Evolutionary conservation across 1,139 yeast genomes (phyloP), one percentile per base, ranked within the genome.

Genomic region (Taphrina communis): DNA sequence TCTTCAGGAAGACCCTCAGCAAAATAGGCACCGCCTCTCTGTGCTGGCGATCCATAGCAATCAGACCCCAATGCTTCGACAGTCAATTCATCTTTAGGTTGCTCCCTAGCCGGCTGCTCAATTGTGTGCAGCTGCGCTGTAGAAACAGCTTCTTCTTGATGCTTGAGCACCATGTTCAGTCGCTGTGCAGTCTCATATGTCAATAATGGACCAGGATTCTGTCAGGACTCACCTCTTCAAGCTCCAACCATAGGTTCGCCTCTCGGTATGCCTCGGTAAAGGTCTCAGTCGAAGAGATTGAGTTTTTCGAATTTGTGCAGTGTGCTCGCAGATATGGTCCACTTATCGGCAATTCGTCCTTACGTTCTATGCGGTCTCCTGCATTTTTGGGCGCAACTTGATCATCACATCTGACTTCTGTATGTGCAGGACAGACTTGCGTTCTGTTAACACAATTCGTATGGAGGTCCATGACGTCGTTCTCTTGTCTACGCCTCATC

Each of bases 241-340:
- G 53, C 36, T 50, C 36, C 35, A 50, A 35, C 53, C 53, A 50
- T 7, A 50, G 31, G 19, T n/a, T 25, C 31, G 53, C 53, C 21
- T 50, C 53, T 21, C 53, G 53, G 36, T 50, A 50, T 11, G 31
- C 53, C 4, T 8, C 53, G n/a, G 53, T 6, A n/a, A 50, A 21
- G n/a, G 48, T 44, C 9, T 14, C 48, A 7, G 48, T 44, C 8
- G 48, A 44, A 7, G 48, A 44, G 48, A 44, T n/a, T 12, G 48
- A 44, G 8, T 44, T 19, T 12, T n/a, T 14, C 19, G 48, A 44
- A 11, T 7, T n/a, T 44, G 48, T 44, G n/a, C n/a, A 7, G 19
- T 17, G 19, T 7, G 12, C 17, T n/a, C 12, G 2, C 8, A 1
- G 19, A 17, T 44, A 44, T 14, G 48, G 48, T 12, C 8, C n/a